A percentile compares a stretch with the other conserved stretches of the same genome.
Conservation (phyloP, 305 asterid species). For the Coffea humblotiana region DNA sequence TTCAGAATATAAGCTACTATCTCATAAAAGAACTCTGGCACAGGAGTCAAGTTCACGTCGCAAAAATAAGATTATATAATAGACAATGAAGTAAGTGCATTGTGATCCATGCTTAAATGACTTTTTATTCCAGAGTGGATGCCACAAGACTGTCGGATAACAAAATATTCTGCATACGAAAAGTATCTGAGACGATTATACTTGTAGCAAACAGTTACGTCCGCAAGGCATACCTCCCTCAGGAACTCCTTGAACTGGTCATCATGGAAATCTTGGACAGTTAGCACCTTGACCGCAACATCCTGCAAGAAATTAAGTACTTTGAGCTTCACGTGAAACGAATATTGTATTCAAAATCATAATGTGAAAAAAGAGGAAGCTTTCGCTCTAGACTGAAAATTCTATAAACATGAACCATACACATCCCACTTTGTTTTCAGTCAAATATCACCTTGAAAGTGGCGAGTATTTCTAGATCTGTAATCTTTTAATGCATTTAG, state of each 20-base stretch:
- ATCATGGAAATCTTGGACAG: constrained; percentile 76
- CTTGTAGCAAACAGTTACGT: not conserved
- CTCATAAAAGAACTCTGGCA: too few relatives aligned
- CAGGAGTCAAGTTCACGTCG: not conserved
- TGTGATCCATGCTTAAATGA: not conserved
- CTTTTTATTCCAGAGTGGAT: not conserved
- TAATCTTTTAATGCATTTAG: not conserved
- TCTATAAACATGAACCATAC: not conserved
- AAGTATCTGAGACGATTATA: not conserved
- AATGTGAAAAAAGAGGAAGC: not conserved
- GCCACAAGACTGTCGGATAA: not conserved
- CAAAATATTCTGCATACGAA: not conserved
- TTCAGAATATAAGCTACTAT: not conserved
- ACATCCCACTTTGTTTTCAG: not conserved
- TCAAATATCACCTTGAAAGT: not conserved
- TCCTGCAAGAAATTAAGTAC: constrained; percentile 49
- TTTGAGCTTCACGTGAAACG: constrained; percentile 7
- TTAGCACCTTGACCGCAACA: constrained; percentile 89
- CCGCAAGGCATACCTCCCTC: constrained; percentile 65
- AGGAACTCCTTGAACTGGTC: constrained; percentile 87
- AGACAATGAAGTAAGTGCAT: not conserved
- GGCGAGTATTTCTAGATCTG: constrained; percentile 1
- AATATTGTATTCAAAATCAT: not conserved
- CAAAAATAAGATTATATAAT: not conserved
- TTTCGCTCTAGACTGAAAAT: not conserved